Evolutionary conservation across 257 asterid genomes (phyloP), one percentile per base, ranked within the genome.

Genomic region (Catharanthus roseus): DNA sequence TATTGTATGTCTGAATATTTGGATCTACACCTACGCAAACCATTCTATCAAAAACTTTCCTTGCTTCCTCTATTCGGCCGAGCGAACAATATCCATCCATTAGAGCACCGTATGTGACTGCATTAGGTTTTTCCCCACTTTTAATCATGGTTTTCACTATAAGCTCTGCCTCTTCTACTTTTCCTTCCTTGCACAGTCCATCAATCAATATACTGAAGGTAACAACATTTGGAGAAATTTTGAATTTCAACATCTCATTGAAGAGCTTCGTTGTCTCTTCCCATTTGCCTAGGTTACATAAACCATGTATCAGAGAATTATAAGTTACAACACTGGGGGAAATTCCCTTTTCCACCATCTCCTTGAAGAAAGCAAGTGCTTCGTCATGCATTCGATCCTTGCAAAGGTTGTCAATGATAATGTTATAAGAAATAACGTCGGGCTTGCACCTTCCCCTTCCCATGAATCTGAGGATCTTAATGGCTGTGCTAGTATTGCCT

Each of bases 281-380:
- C 77, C 72, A 70, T 54, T 39, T 65, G 65, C 79, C 36, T 28
- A 24, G 18, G 55, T 70, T 75, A n/a, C 81, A 79, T 6, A 79
- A 60, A 4, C 81, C 81, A n/a, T 61, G 77, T 51, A 79, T 61
- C 69, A 79, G n/a, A 18, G 72, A 58, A 55, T 21, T 65, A 31
- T 76, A 76, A n/a, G 75, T 69, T 28, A 70, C 39, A 33, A 69
- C 41, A 45, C 64, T 23, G 1, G 76, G 75, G 53, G 51, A 28
- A 26, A 68, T 33, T 13, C 75, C 67, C 16, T 56, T 61, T 19
- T 28, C 53, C 10, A 34, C 39, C 81, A 82, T 82, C 57, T 76
- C 69, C n/a, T 18, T 49, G 26, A 33, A 10, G 76, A 71, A 34
- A 78, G 31, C 36, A 42, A 78, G 39, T 18, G 81, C 75, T 24